Conservation (phyloP, 495 filamentous ascomycete species). For the Talaromyces borbonicus region DNA sequence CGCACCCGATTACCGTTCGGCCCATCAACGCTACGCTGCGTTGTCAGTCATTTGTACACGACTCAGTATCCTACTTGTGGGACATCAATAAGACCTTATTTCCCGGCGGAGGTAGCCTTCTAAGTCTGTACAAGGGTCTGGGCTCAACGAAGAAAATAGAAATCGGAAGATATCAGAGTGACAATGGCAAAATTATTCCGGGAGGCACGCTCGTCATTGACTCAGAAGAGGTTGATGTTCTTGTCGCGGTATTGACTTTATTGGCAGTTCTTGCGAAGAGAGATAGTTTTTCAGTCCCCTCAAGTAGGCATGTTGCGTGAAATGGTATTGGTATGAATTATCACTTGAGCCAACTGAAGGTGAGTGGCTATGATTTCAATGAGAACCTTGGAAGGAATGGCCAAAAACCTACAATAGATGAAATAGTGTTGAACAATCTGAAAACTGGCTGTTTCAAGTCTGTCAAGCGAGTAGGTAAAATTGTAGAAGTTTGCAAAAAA, state of each 20-base stretch:
- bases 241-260: constrained; percentile 6
- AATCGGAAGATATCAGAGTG: constrained; percentile 7
- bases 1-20: constrained; percentile 5
- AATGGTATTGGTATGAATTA: too few relatives aligned
- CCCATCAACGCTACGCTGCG: constrained; percentile 4
- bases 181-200: constrained; percentile 5
- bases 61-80: constrained; percentile 4
- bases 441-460: too few relatives aligned
- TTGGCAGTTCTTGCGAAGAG: constrained; percentile 3
- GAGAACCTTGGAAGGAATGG: too few relatives aligned
- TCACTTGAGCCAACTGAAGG: too few relatives aligned
- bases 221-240: constrained; percentile 3
- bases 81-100: constrained; percentile 6
- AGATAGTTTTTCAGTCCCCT: constrained; percentile 6
- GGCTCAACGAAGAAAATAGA: constrained; percentile 3
- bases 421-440: too few relatives aligned
- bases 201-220: constrained; percentile 4
- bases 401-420: too few relatives aligned
- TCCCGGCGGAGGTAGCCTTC: constrained; percentile 3
- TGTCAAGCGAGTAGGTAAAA: too few relatives aligned
- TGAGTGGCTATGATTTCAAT: too few relatives aligned
- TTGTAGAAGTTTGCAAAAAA: too few relatives aligned
- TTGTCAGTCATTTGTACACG: constrained; percentile 6
- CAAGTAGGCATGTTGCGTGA: constrained; percentile 2
- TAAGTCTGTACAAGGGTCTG: constrained; percentile 7